phyloP scores from a whole-genome alignment of 1,284 basidiomycete genomes.

The Athelia psychrophila region DNA sequence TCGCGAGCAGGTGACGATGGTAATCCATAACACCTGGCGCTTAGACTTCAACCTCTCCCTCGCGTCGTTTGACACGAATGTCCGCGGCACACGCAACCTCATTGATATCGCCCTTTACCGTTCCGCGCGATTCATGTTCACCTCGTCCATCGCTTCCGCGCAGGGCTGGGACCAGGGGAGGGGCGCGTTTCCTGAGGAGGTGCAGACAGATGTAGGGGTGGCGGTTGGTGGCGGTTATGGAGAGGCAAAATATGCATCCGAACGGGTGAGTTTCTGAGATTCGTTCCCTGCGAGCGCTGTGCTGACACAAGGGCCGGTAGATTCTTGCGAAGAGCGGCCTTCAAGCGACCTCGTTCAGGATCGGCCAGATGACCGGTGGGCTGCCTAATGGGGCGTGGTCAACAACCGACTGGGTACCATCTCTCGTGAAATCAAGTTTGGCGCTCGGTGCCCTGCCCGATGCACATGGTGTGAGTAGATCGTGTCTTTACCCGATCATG shows the following conservation, averaged over 20 bases:
- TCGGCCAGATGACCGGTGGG: slow-evolving; percentile 22
- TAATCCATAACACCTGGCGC: slow-evolving; percentile 34
- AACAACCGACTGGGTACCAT: slow-evolving; percentile 22
- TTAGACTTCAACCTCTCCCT: slow-evolving; percentile 39
- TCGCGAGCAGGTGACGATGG: slow-evolving; percentile 17
- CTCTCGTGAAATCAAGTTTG: slow-evolving; percentile 22
- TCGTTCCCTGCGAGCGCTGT: background rate
- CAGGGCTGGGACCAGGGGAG: slow-evolving; percentile 16
- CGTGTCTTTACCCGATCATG: too few species aligned
- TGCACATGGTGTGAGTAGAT: slow-evolving; percentile 10
- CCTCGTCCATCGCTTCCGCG: slow-evolving; percentile 23
- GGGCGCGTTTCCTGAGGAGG: slow-evolving; percentile 29
- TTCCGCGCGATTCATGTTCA: slow-evolving; percentile 24
- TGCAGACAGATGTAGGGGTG: slow-evolving; percentile 16
- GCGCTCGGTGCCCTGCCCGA: slow-evolving; percentile 10
- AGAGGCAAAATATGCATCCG: slow-evolving; percentile 30
- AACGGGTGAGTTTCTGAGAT: slow-evolving; percentile 26
- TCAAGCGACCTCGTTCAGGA: slow-evolving; percentile 19
- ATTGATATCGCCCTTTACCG: slow-evolving; percentile 28
- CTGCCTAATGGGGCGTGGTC: slow-evolving; percentile 19
- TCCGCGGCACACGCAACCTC: slow-evolving; percentile 32
- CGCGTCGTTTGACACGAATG: slow-evolving; percentile 32
- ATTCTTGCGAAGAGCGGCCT: slow-evolving; percentile 24
- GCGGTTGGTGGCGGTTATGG: slow-evolving; percentile 28
- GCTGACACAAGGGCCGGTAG: too few species aligned